Base-by-base conservation (phyloP, 495 filamentous ascomycete genomes). In the Rhypophila decipiens region DNA sequence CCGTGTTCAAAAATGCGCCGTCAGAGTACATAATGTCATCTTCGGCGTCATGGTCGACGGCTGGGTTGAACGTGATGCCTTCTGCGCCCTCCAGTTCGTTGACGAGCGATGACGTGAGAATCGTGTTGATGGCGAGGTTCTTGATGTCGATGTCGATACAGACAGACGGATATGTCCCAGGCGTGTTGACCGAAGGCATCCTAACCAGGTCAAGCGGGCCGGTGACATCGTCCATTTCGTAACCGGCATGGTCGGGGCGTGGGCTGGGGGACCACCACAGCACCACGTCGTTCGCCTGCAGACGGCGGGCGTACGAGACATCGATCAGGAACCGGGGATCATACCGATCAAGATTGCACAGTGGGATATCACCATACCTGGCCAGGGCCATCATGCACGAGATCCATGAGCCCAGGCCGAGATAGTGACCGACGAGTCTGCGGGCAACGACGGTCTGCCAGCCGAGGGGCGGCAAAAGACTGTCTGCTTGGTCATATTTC, bases 61-160 rank as follows among this genome's bases (percentile, higher is more conserved):
- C 88, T 17, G 90, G 83, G 55, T 90, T 90, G 65, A 91, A 83
- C 2, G 83, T 78, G 22, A 90, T 73, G 42, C 86, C 77, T 61
- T 93, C 87, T 37, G 81, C 83, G 2, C 93, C 90, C 59, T 99
- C 93, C 12, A 91, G 83, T 48, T 99, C 93, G 52, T 95, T 97
- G 70, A 99, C 88, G n/a, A 99, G 76, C 0, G 93, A 91, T 1
- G 93, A 96, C 0, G 94, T 95, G 33, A 99, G 75, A 47, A 99
- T 91, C 3, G 94, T 97, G 65, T 99, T 99, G 64, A 99, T 97
- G 4, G 90, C 87, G 4, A 99, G 77, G 57, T 97, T 97, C 3
- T 89, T 86, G 41, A 99, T 79, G 48, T 93, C 87, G 18, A 99
- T 68, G 53, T 99, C 93, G 47, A 99, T 95, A 66, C 93, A 99